phyloP scores from a whole-genome alignment of 2,329 filamentous ascomycete species.

The Bipolaris gigantea region DNA sequence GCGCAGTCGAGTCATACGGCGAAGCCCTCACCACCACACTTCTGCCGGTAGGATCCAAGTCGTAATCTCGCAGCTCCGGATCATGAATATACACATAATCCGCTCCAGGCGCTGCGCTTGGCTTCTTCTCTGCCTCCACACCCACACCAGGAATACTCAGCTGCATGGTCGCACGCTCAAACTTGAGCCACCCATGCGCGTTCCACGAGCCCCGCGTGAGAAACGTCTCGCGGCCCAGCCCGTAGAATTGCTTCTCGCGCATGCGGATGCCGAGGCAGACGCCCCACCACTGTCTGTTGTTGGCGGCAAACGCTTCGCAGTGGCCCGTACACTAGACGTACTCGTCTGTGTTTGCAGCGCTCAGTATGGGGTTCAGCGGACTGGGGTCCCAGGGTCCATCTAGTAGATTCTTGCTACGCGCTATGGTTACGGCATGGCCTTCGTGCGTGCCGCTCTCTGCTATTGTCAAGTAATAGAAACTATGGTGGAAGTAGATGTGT shows the following conservation, averaged over 20 bases:
- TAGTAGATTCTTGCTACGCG: conserved; percentile 14
- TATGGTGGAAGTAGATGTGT: conserved; percentile 39
- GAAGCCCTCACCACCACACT: conserved; percentile 7
- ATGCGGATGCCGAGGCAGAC: conserved; percentile 16
- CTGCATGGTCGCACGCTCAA: conserved; percentile 9
- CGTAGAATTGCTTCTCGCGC: conserved; percentile 4
- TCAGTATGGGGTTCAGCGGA: conserved; percentile 16
- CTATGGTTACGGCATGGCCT: conserved; percentile 15
- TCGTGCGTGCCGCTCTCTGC: conserved; percentile 34
- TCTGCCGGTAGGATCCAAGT: neutral
- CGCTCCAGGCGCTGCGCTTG: neutral
- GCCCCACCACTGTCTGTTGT: conserved; percentile 17
- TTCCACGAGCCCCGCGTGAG: conserved; percentile 11
- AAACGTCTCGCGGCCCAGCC: conserved; percentile 18
- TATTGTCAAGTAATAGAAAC: conserved; percentile 40
- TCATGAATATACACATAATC: conserved; percentile 13
- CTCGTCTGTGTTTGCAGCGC: conserved; percentile 13
- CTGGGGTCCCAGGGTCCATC: conserved; percentile 16
- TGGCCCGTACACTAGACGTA: conserved; percentile 21
- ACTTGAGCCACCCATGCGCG: conserved; percentile 14
- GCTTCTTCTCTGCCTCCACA: neutral
- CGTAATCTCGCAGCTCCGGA: conserved; percentile 5
- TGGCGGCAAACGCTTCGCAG: conserved; percentile 17
- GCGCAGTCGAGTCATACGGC: neutral
- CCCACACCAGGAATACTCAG: neutral